Percentiles rank a stretch among this genome's conserved stretches.
Evolutionary conservation across 73 alveolate genomes (phyloP).

Genomic region (Paraurostyla sp.): DNA sequence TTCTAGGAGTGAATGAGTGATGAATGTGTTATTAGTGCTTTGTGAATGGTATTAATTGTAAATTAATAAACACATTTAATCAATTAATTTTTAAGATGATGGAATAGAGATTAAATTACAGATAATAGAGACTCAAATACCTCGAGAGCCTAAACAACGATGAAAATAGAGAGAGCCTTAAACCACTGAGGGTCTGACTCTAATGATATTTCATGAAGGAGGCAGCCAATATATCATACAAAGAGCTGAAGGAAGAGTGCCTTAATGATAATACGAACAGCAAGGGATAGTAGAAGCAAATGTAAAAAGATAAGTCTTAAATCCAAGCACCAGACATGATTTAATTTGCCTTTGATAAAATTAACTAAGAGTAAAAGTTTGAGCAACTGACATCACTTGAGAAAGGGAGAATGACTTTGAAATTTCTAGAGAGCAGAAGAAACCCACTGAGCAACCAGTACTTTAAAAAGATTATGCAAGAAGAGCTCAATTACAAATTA

Average conservation of each 20-base stretch:
- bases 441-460: not conserved
- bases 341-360: not conserved
- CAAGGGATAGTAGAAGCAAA: not conserved
- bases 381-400: not conserved
- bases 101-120: no score
- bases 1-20: not conserved
- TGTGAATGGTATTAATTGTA: not conserved
- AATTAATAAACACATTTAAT: not conserved
- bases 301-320: not conserved
- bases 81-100: no score
- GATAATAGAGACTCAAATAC: not conserved
- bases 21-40: not conserved
- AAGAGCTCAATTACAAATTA: no score
- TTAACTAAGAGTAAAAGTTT: not conserved
- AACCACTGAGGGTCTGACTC: not conserved
- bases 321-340: conserved; percentile 22
- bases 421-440: not conserved
- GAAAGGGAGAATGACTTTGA: not conserved
- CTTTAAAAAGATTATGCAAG: conserved; percentile 1
- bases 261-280: not conserved
- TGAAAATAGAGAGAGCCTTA: not conserved
- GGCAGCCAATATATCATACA: not conserved
- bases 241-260: not conserved
- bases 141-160: not conserved
- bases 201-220: not conserved